Conservation (phyloP, 1,284 basidiomycete genomes). For the Anthracocystis panici-leucophaei region DNA sequence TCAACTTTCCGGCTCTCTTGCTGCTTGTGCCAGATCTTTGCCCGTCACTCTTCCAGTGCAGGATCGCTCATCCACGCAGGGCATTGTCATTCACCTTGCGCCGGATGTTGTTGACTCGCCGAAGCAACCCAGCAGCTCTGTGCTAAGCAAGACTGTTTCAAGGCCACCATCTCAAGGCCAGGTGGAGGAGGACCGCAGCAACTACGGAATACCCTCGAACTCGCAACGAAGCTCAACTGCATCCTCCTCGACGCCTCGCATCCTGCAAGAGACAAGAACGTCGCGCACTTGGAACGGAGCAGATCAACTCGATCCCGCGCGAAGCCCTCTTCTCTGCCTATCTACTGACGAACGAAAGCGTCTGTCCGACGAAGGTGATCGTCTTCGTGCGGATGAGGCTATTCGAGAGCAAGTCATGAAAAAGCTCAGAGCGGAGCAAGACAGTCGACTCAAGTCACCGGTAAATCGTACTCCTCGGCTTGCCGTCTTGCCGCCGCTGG, state of each 20-base stretch:
- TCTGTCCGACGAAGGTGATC: slow-evolving; percentile 13
- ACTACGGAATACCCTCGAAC: no score
- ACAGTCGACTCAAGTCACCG: slow-evolving; percentile 4
- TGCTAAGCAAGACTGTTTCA: not conserved
- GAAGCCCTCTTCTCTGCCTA: not conserved
- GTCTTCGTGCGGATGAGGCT: slow-evolving; percentile 25
- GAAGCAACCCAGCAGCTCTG: not conserved
- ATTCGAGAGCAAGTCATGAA: slow-evolving; percentile 31
- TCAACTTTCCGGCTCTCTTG: not conserved
- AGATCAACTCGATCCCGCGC: not conserved
- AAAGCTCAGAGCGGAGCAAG: slow-evolving; percentile 24
- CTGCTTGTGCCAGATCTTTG: slow-evolving; percentile 4
- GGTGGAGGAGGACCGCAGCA: not conserved
- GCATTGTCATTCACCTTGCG: slow-evolving; percentile 27
- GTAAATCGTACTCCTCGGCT: slow-evolving; percentile 2
- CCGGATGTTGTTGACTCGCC: slow-evolving; percentile 6
- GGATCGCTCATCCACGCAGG: not conserved
- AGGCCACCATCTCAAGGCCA: not conserved
- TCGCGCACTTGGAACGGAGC: not conserved
- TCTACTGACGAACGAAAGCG: slow-evolving; percentile 7
- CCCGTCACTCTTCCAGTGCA: not conserved
- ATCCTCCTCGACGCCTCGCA: not conserved
- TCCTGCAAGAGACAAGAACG: no score
- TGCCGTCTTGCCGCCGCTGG: slow-evolving; percentile 15
- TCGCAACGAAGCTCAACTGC: not conserved